Conservation (phyloP, 164 flowering plant genomes). For the Nymphaea colorata region DNA sequence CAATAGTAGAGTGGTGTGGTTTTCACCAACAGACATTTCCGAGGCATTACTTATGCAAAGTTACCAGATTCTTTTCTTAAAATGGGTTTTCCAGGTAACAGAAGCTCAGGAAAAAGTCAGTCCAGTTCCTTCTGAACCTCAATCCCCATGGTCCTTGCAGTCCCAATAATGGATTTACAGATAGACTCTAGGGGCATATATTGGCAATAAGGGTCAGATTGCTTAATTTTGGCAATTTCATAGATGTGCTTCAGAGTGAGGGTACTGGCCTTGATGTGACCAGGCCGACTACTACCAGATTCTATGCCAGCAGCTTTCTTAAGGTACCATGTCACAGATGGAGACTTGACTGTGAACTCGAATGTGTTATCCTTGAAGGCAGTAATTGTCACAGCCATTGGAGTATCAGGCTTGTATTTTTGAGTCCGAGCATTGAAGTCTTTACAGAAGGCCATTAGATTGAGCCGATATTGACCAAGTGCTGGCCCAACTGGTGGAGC, state of each 20-base stretch:
- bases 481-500: slow-evolving; percentile 95
- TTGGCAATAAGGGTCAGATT: slow-evolving; percentile 70
- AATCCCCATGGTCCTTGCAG: slow-evolving; percentile 88
- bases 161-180: slow-evolving; percentile 68
- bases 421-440: slow-evolving; percentile 97
- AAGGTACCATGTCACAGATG: slow-evolving; percentile 82
- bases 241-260: slow-evolving; percentile 62
- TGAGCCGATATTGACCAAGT: slow-evolving; percentile 77
- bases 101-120: slow-evolving; percentile 11
- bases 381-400: slow-evolving; percentile 81
- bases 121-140: slow-evolving; percentile 65
- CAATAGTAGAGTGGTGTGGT: too few species aligned
- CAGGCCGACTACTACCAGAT: slow-evolving; percentile 62
- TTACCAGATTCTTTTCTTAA: too few species aligned
- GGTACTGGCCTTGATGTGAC: slow-evolving; percentile 54
- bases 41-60: too few species aligned
- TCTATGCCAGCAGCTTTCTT: slow-evolving; percentile 91
- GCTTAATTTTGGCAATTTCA: slow-evolving; percentile 92
- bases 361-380: slow-evolving; percentile 91
- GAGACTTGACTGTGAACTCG: slow-evolving; percentile 81
- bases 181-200: slow-evolving; percentile 74
- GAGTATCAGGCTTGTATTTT: slow-evolving; percentile 82
- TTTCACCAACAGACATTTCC: too few species aligned
- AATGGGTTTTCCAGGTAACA: not conserved
- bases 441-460: slow-evolving; percentile 97